Evolutionary conservation across 768 basidiomycete genomes (phyloP).

Genomic region (Trichaptum fuscoviolaceum): DNA sequence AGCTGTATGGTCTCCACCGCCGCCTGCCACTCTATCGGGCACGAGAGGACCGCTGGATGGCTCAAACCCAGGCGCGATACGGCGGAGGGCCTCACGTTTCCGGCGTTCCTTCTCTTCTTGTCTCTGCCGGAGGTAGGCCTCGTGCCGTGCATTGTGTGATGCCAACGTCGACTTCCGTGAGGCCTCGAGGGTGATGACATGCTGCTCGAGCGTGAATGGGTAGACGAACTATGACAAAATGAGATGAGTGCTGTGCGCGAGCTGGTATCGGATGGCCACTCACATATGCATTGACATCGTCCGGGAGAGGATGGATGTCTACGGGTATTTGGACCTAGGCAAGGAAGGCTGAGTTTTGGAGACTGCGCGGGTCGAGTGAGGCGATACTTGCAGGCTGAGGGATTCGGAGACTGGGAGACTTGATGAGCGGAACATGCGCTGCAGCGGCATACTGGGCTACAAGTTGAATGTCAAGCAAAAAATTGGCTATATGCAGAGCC

Average conservation of each 20-base stretch:
- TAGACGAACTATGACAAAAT: conserved; percentile 74
- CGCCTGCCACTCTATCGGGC: conserved; percentile 35
- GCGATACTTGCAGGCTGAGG: conserved; percentile 60
- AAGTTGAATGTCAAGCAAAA: neutral
- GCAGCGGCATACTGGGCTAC: conserved; percentile 69
- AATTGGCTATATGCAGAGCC: neutral
- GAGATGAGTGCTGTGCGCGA: conserved; percentile 13
- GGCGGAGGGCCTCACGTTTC: conserved; percentile 49
- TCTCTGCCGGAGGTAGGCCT: conserved; percentile 63
- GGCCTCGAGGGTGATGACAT: conserved; percentile 71
- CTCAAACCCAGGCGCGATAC: conserved; percentile 83
- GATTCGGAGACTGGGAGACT: conserved; percentile 85
- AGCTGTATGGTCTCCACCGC: conserved; percentile 19
- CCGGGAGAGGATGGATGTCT: conserved; percentile 93
- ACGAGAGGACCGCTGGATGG: conserved; percentile 56
- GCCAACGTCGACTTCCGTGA: conserved; percentile 64
- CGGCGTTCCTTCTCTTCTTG: conserved; percentile 73
- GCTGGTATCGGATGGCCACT: conserved; percentile 18
- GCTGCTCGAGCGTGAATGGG: conserved; percentile 89
- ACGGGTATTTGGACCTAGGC: conserved; percentile 76
- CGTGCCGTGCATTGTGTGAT: conserved; percentile 59
- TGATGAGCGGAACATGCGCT: conserved; percentile 77
- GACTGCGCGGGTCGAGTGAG: neutral
- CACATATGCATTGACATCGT: conserved; percentile 86
- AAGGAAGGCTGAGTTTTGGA: neutral